Evolutionary conservation across 129 eudicot species (phyloP).

Genomic region (Calendula officinalis): DNA sequence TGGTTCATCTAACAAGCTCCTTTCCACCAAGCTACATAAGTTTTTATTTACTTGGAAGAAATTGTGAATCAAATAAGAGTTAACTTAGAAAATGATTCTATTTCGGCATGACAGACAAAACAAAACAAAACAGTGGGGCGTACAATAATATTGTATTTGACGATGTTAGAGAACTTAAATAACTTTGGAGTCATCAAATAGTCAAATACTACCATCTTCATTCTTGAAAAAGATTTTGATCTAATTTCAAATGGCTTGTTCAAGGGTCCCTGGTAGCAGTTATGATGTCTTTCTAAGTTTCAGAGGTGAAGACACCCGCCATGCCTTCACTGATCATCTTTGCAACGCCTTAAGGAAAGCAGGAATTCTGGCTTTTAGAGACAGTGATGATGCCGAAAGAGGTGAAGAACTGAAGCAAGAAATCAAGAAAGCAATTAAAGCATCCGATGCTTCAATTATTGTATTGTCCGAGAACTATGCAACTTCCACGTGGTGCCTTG

Average conservation of each 20-base stretch:
- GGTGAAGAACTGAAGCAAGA: conserved; percentile 10
- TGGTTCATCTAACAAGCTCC: too few relatives aligned
- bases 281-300: conserved; percentile 9
- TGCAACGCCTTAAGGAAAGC: neutral
- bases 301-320: conserved; percentile 14
- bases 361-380: neutral
- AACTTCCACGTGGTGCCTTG: conserved; percentile 17
- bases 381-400: neutral
- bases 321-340: neutral
- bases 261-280: neutral
- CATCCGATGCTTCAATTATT: conserved; percentile 5
- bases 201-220: too few relatives aligned
- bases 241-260: neutral
- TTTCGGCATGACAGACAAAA: too few relatives aligned
- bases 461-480: conserved; percentile 7
- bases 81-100: too few relatives aligned
- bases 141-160: too few relatives aligned
- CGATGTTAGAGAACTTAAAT: too few relatives aligned
- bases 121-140: too few relatives aligned
- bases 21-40: too few relatives aligned
- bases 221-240: too few relatives aligned
- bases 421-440: neutral
- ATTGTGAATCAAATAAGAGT: too few relatives aligned
- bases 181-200: too few relatives aligned
- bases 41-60: too few relatives aligned